Conservation (phyloP, 139 green algal species). For the Chlamydomonas schloesseri region DNA sequence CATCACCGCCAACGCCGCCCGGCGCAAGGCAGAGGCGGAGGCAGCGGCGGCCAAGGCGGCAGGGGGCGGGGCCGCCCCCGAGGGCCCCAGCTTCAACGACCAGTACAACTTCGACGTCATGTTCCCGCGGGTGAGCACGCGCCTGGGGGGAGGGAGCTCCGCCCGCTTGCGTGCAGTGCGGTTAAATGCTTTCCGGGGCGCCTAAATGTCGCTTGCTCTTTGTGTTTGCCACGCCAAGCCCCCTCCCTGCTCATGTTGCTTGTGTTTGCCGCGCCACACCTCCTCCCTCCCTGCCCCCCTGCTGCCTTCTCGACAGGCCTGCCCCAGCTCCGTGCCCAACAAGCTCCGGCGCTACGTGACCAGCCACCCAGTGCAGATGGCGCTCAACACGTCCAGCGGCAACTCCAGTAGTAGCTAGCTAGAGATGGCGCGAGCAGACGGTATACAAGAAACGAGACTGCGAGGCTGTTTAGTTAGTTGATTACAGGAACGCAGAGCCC, state of each 20-base stretch:
- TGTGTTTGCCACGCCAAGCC: no score
- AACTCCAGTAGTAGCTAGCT: no score
- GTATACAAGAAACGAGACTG: no score
- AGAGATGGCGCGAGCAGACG: no score
- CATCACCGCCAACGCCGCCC: background rate
- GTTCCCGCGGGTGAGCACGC: conserved; percentile 38
- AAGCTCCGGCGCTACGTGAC: conserved; percentile 34
- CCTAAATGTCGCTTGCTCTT: no score
- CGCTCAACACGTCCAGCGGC: background rate
- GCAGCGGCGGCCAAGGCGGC: background rate
- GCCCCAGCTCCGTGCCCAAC: conserved; percentile 5
- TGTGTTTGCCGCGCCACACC: no score
- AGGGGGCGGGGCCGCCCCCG: no score
- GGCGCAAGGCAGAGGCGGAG: background rate
- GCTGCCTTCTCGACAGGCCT: background rate
- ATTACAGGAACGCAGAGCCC: no score
- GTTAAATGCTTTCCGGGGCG: background rate
- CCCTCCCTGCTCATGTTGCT: no score
- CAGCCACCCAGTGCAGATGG: conserved; percentile 28
- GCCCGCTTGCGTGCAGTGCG: background rate
- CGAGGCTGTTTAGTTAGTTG: no score
- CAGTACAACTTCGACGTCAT: conserved; percentile 48
- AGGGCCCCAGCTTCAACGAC: conserved; percentile 24
- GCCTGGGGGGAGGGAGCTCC: background rate
- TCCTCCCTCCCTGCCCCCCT: background rate